These are phyloP conservation scores for Sutorius australiensis DNA, from an alignment of 768 basidiomycete species.

Conservation along the genomic window DNA sequence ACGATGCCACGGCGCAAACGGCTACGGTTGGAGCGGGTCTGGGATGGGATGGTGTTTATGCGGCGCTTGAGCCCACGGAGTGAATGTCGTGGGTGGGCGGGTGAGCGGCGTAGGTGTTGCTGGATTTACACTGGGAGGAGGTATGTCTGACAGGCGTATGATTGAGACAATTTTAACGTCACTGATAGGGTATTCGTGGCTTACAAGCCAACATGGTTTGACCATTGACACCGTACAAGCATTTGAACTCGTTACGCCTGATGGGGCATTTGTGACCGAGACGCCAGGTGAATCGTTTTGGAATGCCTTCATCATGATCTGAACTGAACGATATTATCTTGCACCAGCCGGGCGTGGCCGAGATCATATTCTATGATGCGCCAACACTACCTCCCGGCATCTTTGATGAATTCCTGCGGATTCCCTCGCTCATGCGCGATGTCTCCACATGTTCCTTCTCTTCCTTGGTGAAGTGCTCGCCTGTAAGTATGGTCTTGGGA, in stretches of 20 bases:
- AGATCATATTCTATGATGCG: conserved; percentile 54
- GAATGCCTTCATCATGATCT: neutral
- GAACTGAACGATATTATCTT: neutral
- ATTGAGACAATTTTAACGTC: neutral
- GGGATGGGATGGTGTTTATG: conserved; percentile 66
- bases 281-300: neutral
- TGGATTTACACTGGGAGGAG: conserved; percentile 57
- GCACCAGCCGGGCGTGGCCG: conserved; percentile 13
- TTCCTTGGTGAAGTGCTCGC: conserved; percentile 8
- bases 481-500: neutral
- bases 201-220: conserved; percentile 58
- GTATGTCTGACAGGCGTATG: conserved; percentile 14
- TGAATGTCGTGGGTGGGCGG: conserved; percentile 55
- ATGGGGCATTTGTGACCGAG: conserved; percentile 38
- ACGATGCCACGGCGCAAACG: conserved; percentile 37
- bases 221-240: conserved; percentile 52
- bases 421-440: conserved; percentile 4
- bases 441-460: conserved; percentile 15
- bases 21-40: conserved; percentile 40
- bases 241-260: conserved; percentile 49
- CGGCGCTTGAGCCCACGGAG: conserved; percentile 42
- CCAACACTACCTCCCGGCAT: conserved; percentile 23
- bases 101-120: conserved; percentile 56
- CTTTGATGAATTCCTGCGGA: conserved; percentile 26
- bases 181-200: conserved; percentile 35